Percentiles rank a stretch among this genome's conserved stretches.
Evolutionary conservation across 164 flowering plant species (phyloP).

Genomic region (Stephania yunnanensis): DNA sequence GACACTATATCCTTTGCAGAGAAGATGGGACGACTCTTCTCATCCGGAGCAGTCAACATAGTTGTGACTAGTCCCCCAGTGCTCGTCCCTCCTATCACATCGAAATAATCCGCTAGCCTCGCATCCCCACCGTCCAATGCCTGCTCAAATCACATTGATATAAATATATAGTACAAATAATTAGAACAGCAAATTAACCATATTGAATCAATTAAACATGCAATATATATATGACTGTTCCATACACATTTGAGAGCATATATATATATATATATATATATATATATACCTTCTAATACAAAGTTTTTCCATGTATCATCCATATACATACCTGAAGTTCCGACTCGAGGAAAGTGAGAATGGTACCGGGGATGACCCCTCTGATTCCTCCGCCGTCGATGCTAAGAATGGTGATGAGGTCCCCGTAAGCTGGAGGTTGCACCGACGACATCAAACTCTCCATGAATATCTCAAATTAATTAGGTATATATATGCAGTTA

Average conservation of each 20-base stretch:
- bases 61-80: conserved; percentile 33
- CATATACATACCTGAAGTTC: conserved; percentile 30
- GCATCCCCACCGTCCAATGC: conserved; percentile 29
- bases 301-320: background rate
- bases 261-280: too few species aligned
- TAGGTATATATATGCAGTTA: background rate
- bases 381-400: conserved; percentile 41
- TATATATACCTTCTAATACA: too few species aligned
- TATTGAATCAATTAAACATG: too few species aligned
- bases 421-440: conserved; percentile 30
- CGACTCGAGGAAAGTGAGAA: conserved; percentile 27
- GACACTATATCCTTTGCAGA: conserved; percentile 29
- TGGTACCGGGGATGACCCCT: conserved; percentile 33
- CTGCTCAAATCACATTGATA: conserved; percentile 10
- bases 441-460: background rate
- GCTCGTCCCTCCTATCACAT: conserved; percentile 36
- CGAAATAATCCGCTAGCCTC: conserved; percentile 35
- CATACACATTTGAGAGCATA: too few species aligned
- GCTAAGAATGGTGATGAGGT: conserved; percentile 32
- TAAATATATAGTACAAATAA: background rate
- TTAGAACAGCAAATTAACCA: background rate
- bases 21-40: conserved; percentile 22
- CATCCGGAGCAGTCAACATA: conserved; percentile 29
- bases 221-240: too few species aligned
- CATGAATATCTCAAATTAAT: background rate